Conservation (phyloP, 2,329 filamentous ascomycete genomes). For the Hyphodiscus sp. region DNA sequence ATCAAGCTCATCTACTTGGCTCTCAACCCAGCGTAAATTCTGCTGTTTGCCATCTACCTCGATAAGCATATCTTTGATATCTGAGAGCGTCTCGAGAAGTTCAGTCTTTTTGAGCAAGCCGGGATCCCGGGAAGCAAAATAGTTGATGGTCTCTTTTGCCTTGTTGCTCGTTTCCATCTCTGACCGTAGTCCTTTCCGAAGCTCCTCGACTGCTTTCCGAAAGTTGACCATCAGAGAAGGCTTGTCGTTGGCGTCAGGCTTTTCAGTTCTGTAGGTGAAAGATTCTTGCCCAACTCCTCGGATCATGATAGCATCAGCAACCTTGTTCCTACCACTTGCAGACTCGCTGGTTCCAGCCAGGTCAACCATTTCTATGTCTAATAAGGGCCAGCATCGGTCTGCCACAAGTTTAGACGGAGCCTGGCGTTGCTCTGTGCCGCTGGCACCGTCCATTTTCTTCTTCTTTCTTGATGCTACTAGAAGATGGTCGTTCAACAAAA, state of each 20-base stretch:
- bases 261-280: constrained; percentile 89
- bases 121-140: constrained; percentile 73
- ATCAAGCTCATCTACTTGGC: constrained; percentile 90
- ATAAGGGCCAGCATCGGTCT: constrained; percentile 87
- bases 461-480: constrained; percentile 90
- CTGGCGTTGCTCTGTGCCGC: constrained; percentile 39
- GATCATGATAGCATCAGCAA: constrained; percentile 84
- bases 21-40: constrained; percentile 91
- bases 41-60: constrained; percentile 96
- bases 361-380: constrained; percentile 90
- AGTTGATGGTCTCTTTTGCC: constrained; percentile 77
- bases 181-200: constrained; percentile 76
- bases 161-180: constrained; percentile 85
- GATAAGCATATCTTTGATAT: constrained; percentile 80
- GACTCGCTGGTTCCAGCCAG: constrained; percentile 62
- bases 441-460: constrained; percentile 67
- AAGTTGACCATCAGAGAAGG: constrained; percentile 77
- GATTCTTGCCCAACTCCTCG: constrained; percentile 80
- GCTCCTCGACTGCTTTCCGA: constrained; percentile 84
- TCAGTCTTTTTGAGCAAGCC: constrained; percentile 73
- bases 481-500: constrained; percentile 89
- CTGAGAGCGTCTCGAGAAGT: constrained; percentile 69
- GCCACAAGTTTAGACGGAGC: constrained; percentile 73
- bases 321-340: constrained; percentile 51
- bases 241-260: constrained; percentile 73